Evolutionary conservation across 2,329 filamentous ascomycete genomes (phyloP).

Genomic region (Myriangium duriaei): DNA sequence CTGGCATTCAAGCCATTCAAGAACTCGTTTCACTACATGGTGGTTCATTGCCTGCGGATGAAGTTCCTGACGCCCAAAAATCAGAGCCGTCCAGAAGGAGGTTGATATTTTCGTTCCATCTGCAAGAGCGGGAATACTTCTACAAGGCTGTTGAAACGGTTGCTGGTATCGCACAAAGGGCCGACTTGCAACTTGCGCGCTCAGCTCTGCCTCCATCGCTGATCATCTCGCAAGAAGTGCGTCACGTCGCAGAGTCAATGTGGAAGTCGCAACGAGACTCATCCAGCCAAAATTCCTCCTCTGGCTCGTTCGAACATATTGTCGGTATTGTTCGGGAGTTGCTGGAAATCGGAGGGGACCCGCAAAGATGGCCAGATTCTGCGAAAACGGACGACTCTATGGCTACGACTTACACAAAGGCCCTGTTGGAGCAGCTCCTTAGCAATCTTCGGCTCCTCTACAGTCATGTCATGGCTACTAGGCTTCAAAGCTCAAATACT

Average conservation of each 20-base stretch:
- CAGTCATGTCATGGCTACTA: slow-evolving; percentile 32
- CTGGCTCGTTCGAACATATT: slow-evolving; percentile 14
- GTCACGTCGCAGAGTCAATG: not conserved
- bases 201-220: no score
- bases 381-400: slow-evolving; percentile 41
- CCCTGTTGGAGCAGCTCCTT: slow-evolving; percentile 55
- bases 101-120: not conserved
- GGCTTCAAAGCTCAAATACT: slow-evolving; percentile 11
- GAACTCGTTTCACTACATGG: slow-evolving; percentile 27
- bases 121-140: slow-evolving; percentile 3
- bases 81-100: not conserved
- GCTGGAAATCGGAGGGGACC: slow-evolving; percentile 23
- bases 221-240: not conserved
- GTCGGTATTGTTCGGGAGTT: slow-evolving; percentile 18
- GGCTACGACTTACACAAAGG: slow-evolving; percentile 50
- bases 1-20: slow-evolving; percentile 39
- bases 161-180: slow-evolving; percentile 1
- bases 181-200: slow-evolving; percentile 2
- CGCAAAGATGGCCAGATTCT: slow-evolving; percentile 36
- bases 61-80: not conserved
- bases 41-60: not conserved
- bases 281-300: slow-evolving; percentile 15
- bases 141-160: slow-evolving; percentile 4
- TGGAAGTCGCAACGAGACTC: slow-evolving; percentile 15
- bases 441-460: slow-evolving; percentile 45